These are phyloP conservation scores for Starmera amethionina DNA, from an alignment of 805 yeast species.

Conservation along the genomic window DNA sequence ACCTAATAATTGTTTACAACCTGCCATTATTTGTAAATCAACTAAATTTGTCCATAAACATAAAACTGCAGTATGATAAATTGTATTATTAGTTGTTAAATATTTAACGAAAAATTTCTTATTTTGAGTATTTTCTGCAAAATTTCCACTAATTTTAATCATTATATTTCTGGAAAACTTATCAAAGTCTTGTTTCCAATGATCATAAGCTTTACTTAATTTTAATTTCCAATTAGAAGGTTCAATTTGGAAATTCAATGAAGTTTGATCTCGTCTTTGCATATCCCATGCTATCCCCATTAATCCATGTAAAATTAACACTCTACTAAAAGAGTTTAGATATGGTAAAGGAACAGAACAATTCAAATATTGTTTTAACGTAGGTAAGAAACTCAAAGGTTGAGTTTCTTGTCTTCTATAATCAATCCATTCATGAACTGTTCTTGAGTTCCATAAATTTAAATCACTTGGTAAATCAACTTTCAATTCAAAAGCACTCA, in stretches of 20 bases:
- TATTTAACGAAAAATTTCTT: background rate
- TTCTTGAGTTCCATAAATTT: background rate
- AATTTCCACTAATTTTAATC: background rate
- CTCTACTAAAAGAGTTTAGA: background rate
- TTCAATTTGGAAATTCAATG: background rate
- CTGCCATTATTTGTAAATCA: background rate
- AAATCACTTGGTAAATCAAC: slow-evolving; percentile 1
- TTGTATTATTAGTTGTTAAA: background rate
- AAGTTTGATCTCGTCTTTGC: background rate
- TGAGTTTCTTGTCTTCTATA: background rate
- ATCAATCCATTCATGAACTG: background rate
- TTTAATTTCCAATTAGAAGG: background rate
- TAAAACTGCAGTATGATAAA: background rate
- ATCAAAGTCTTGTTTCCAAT: slow-evolving; percentile 1
- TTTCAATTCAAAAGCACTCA: background rate
- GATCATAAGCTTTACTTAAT: background rate
- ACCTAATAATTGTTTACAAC: background rate
- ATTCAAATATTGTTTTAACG: background rate
- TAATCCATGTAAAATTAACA: slow-evolving; percentile 1
- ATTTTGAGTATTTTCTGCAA: background rate
- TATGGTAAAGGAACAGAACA: background rate
- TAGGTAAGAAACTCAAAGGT: background rate
- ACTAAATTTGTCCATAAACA: background rate
- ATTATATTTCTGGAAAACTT: background rate
- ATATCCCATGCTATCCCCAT: background rate